Evolutionary conservation across 306 rosid genomes (phyloP).

Genomic region (Prunus fruticosa): DNA sequence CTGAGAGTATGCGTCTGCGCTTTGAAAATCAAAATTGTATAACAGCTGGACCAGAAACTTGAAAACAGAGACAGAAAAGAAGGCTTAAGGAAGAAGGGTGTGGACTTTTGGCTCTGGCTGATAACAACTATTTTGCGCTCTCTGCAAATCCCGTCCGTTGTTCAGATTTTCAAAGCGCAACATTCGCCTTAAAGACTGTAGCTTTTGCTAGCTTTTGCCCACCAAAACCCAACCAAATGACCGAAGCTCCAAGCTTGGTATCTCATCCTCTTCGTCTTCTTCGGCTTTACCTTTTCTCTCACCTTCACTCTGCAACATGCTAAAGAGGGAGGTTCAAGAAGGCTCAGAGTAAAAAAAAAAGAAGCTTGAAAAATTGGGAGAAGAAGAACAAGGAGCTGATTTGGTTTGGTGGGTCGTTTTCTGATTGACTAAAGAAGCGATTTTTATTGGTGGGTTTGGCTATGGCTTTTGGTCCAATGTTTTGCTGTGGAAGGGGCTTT

Average conservation of each 20-base stretch:
- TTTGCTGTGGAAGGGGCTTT: slow-evolving; percentile 65
- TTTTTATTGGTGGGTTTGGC: slow-evolving; percentile 30
- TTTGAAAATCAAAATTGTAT: slow-evolving; percentile 25
- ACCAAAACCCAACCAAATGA: slow-evolving; percentile 1
- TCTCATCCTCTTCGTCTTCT: slow-evolving; percentile 16
- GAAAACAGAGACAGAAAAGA: background rate
- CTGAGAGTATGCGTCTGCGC: slow-evolving; percentile 11
- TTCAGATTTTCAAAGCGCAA: slow-evolving; percentile 23
- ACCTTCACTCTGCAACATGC: slow-evolving; percentile 16
- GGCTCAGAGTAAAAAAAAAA: background rate
- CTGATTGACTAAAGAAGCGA: slow-evolving; percentile 23
- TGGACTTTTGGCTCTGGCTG: slow-evolving; percentile 7
- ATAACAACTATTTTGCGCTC: background rate
- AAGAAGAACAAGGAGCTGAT: slow-evolving; percentile 23
- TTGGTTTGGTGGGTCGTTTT: slow-evolving; percentile 36
- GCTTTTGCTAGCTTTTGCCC: background rate
- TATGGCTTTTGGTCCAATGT: slow-evolving; percentile 59
- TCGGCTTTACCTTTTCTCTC: slow-evolving; percentile 12
- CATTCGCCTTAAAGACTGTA: slow-evolving; percentile 25
- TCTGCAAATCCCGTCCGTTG: slow-evolving; percentile 10
- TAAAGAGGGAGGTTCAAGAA: slow-evolving; percentile 8
- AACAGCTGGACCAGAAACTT: slow-evolving; percentile 30
- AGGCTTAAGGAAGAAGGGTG: slow-evolving; percentile 23
- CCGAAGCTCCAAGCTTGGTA: slow-evolving; percentile 15
- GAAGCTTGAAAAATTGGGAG: slow-evolving; percentile 11